phyloP scores from a whole-genome alignment of 352 stramenopile genomes.

The Phytopythium kandeliae region DNA sequence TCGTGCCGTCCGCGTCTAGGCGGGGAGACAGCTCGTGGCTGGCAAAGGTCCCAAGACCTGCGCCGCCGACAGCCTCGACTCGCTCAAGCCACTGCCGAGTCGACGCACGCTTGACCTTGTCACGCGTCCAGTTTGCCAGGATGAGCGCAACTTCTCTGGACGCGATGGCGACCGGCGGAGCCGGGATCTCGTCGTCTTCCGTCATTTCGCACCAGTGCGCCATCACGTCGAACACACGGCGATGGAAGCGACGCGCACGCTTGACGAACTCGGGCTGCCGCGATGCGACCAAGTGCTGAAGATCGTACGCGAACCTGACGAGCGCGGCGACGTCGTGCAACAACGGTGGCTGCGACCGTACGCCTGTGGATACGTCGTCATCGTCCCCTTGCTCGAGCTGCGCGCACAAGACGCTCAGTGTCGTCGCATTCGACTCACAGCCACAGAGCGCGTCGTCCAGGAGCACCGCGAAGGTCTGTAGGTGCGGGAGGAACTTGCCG shows the following conservation, averaged over 20 bases:
- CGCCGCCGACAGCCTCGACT: slow-evolving; percentile 23
- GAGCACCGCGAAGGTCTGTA: slow-evolving; percentile 26
- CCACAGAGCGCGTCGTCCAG: slow-evolving; percentile 24
- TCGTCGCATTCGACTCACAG: slow-evolving; percentile 28
- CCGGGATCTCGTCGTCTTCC: slow-evolving; percentile 16
- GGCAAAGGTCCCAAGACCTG: not conserved
- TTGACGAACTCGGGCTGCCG: slow-evolving; percentile 13
- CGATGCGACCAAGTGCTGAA: slow-evolving; percentile 9
- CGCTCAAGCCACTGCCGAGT: slow-evolving; percentile 40
- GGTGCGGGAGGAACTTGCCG: slow-evolving; percentile 31
- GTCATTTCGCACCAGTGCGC: slow-evolving; percentile 40
- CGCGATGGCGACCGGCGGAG: slow-evolving; percentile 43
- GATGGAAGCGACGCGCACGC: slow-evolving; percentile 21
- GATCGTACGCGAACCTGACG: slow-evolving; percentile 12
- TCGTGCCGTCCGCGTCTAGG: slow-evolving; percentile 23
- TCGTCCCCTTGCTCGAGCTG: slow-evolving; percentile 11
- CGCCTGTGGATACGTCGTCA: not conserved
- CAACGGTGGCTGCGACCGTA: not conserved
- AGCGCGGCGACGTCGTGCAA: slow-evolving; percentile 14
- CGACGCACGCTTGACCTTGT: slow-evolving; percentile 26
- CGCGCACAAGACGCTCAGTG: slow-evolving; percentile 18
- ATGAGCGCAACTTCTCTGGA: slow-evolving; percentile 53
- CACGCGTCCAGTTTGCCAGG: slow-evolving; percentile 51
- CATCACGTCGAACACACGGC: slow-evolving; percentile 27
- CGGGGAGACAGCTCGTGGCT: slow-evolving; percentile 13